Conservation (phyloP, 2,329 filamentous ascomycete genomes). For the Pseudogymnoascus sp. region DNA sequence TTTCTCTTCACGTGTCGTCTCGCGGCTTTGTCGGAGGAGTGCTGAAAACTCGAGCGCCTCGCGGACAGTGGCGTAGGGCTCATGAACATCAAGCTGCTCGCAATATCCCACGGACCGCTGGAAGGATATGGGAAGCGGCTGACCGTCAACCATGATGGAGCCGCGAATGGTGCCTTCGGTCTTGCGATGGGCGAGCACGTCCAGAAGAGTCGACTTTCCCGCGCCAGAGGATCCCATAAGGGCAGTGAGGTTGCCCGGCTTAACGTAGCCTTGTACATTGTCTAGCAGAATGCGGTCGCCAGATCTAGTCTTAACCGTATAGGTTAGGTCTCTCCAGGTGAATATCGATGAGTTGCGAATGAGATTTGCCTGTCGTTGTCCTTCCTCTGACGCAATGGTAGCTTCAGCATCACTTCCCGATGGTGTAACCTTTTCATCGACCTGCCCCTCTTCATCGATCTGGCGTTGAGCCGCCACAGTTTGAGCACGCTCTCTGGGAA, state of each 20-base stretch:
- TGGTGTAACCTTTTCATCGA: slow-evolving; percentile 14
- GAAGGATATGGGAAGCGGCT: slow-evolving; percentile 68
- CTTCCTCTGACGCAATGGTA: slow-evolving; percentile 11
- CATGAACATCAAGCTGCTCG: slow-evolving; percentile 84
- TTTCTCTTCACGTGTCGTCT: slow-evolving; percentile 66
- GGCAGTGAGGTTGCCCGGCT: slow-evolving; percentile 59
- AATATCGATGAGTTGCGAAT: slow-evolving; percentile 59
- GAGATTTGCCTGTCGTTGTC: slow-evolving; percentile 33
- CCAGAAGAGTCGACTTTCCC: slow-evolving; percentile 80
- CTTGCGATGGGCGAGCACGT: slow-evolving; percentile 74
- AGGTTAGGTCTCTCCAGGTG: slow-evolving; percentile 63
- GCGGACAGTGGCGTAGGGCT: slow-evolving; percentile 73
- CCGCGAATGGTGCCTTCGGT: slow-evolving; percentile 84
- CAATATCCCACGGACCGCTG: slow-evolving; percentile 70
- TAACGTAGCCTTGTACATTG: slow-evolving; percentile 73
- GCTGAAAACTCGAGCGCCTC: slow-evolving; percentile 85
- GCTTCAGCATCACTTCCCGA: slow-evolving; percentile 16
- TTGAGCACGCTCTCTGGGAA: not conserved
- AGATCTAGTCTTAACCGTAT: slow-evolving; percentile 54
- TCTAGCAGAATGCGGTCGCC: slow-evolving; percentile 64
- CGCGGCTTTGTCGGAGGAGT: slow-evolving; percentile 72
- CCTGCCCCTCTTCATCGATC: slow-evolving; percentile 12
- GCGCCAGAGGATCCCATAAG: slow-evolving; percentile 60
- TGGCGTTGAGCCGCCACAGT: not conserved
- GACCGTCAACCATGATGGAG: slow-evolving; percentile 62